A percentile compares a stretch with the other conserved stretches of the same genome.
Conservation (phyloP, 129 eudicot species). For the Lactuca sativa region DNA sequence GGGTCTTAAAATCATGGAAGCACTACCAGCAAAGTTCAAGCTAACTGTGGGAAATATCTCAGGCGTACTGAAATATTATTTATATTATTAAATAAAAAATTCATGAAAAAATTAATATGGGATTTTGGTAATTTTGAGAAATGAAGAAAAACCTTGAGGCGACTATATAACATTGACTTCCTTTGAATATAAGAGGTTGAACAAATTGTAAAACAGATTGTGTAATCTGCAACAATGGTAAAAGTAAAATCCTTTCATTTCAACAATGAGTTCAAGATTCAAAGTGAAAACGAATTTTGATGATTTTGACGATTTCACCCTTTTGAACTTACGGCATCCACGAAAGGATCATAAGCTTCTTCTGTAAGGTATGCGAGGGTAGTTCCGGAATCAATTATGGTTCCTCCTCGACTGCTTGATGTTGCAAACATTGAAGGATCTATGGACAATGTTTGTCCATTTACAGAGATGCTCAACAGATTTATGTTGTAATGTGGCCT, state of each 20-base stretch:
- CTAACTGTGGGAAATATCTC: constrained; percentile 73
- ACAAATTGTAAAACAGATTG: constrained; percentile 53
- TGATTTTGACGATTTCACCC: neutral
- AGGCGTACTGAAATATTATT: constrained; percentile 48
- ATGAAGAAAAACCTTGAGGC: constrained; percentile 58
- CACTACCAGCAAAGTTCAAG: constrained; percentile 90
- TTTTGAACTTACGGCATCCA: constrained; percentile 66
- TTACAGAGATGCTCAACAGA: constrained; percentile 78
- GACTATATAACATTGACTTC: constrained; percentile 68
- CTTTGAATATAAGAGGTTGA: constrained; percentile 63
- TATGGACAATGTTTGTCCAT: constrained; percentile 72
- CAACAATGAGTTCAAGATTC: constrained; percentile 1
- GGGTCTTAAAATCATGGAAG: constrained; percentile 75
- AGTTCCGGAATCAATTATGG: constrained; percentile 97
- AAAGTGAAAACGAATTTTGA: neutral
- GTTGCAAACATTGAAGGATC: constrained; percentile 71
- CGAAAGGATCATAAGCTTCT: constrained; percentile 82
- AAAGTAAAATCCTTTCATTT: neutral
- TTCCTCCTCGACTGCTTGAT: constrained; percentile 78
- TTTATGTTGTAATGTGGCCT: constrained; percentile 96
- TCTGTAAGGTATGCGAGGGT: constrained; percentile 96
- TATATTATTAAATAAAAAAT: neutral
- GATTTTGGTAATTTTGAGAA: neutral
- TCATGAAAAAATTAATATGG: neutral
- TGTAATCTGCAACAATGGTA: constrained; percentile 57